Base-by-base conservation (phyloP, 805 yeast genomes). In the Candida maesae region DNA sequence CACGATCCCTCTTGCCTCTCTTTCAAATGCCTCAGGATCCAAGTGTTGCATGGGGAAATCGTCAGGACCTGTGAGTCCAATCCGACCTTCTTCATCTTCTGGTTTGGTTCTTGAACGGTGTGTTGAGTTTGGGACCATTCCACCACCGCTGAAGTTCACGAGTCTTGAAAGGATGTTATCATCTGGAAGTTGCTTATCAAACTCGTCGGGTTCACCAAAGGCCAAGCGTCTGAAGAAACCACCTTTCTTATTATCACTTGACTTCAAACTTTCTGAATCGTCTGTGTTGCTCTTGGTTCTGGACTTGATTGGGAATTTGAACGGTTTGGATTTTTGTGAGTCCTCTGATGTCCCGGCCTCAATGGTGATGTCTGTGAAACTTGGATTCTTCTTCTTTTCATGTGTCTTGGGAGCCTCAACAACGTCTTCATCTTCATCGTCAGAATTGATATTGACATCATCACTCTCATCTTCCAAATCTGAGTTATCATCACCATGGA, bases 1-100 rank as follows among this genome's bases (percentile, higher is more conserved):
- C 8, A 81, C 73, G 43, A 81, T 65, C 25, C 70, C 71, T 39
- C 68, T 66, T 1, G 86, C 86, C 46, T 79, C 81, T 30, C 67
- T 66, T 21, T 68, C 65, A 24, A 74, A 59, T 21, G 65, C 61
- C 4, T 63, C 70, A 27, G 68, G 65, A 33, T 69, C 67, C 35
- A 78, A 47, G 24, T 63, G 65, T 15, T 60, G 61, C 67, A 73
- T 54, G 6, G 35, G 26, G 12, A 32, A n/a, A 17, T 21, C 35
- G 20, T 32, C 17, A 4, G n/a, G 26, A 5, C 15, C 15, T 5
- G n/a, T 32, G 6, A 16, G 14, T 14, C 26, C 35, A 32, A 32
- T 32, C 9, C 18, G 9, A 4, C 13, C 25, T 7, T 32, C 26
- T n/a, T 19, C 26, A 18, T 32, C 35, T 5, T 32, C 21, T 6